A percentile compares a stretch with the other conserved stretches of the same genome.
Evolutionary conservation across 306 rosid genomes (phyloP).

Genomic region (Acacia acuminata): DNA sequence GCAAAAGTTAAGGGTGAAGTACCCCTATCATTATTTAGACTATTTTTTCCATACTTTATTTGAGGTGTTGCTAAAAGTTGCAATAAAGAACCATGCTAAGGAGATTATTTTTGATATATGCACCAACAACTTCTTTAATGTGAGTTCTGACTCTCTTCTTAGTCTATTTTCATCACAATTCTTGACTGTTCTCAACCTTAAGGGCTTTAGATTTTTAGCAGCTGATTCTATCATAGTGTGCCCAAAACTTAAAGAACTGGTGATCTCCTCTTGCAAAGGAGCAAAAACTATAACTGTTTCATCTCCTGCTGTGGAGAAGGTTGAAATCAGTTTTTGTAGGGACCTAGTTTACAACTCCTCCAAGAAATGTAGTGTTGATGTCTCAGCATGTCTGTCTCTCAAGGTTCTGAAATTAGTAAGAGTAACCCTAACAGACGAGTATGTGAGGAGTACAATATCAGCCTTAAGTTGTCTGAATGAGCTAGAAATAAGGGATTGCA

Average conservation of each 20-base stretch:
- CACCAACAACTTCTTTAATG: fast-evolving
- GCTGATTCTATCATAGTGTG: neutral
- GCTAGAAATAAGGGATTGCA: neutral
- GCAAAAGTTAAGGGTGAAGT: neutral
- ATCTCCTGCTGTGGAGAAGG: neutral
- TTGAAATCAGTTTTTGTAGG: neutral
- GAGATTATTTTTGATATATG: neutral
- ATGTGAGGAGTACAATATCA: neutral
- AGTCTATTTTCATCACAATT: neutral
- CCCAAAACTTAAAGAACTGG: neutral
- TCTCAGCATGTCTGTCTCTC: neutral
- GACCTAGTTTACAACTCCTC: neutral
- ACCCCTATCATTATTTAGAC: too few species aligned
- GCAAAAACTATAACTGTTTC: neutral
- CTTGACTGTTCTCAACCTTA: neutral
- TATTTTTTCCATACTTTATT: neutral
- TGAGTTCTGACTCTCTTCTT: neutral
- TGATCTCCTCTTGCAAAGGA: neutral
- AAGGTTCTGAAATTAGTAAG: neutral
- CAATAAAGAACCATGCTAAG: too few species aligned
- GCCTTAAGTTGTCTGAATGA: neutral
- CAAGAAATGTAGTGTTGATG: neutral
- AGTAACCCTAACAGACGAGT: neutral
- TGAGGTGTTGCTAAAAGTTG: neutral
- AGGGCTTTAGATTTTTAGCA: neutral